phyloP scores from a whole-genome alignment of 106 monocot species.

The Phalaenopsis equestris region DNA sequence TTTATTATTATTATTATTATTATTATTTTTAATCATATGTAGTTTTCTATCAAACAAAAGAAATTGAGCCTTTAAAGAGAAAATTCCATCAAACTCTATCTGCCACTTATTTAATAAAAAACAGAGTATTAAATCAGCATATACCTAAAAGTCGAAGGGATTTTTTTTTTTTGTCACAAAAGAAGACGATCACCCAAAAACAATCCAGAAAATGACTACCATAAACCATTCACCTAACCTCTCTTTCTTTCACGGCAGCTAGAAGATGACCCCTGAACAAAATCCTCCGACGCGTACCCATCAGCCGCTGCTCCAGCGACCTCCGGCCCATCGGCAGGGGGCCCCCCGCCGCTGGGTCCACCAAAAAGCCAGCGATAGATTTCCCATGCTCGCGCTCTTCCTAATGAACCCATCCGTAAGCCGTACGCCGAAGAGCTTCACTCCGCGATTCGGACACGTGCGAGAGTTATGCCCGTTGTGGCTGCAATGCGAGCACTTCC shows the following conservation, averaged over 20 bases:
- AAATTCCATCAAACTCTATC: background rate
- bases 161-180: too few species aligned
- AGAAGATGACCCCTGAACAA: constrained; percentile 57
- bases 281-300: constrained; percentile 89
- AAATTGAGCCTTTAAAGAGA: background rate
- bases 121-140: background rate
- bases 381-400: constrained; percentile 64
- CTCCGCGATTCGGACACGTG: constrained; percentile 18
- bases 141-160: background rate
- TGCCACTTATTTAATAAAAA: background rate
- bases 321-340: constrained; percentile 42
- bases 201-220: background rate
- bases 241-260: constrained; percentile 72
- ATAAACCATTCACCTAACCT: constrained; percentile 27
- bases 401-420: constrained; percentile 24
- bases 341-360: constrained; percentile 34
- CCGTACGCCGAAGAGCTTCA: constrained; percentile 17
- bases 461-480: constrained; percentile 24
- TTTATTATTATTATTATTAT: background rate
- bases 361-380: constrained; percentile 55
- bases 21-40: background rate
- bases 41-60: background rate
- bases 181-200: background rate
- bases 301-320: constrained; percentile 19
- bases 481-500: constrained; percentile 22